phyloP scores from a whole-genome alignment of 75 land plant species.

The Larix kaempferi region DNA sequence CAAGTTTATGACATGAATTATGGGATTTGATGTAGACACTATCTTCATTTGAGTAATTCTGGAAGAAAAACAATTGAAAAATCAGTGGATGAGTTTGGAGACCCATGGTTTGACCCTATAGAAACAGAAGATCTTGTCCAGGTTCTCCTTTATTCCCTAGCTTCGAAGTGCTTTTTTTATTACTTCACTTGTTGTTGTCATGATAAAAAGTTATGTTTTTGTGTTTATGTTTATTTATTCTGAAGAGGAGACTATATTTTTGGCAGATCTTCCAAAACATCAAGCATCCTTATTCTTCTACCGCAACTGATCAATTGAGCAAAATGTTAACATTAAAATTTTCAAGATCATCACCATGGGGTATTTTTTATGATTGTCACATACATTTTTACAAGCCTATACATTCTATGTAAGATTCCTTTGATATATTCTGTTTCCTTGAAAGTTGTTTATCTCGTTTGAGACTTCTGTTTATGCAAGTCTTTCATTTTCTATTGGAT shows the following conservation, averaged over 20 bases:
- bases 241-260: neutral
- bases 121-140: constrained; percentile 15
- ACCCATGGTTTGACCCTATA: constrained; percentile 22
- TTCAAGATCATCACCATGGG: constrained; percentile 9
- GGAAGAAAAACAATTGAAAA: constrained; percentile 6
- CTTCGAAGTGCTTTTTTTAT: neutral
- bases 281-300: neutral
- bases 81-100: constrained; percentile 18
- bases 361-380: constrained; percentile 12
- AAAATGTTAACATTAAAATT: constrained; percentile 3
- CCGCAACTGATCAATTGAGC: neutral
- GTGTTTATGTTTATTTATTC: neutral
- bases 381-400: constrained; percentile 20
- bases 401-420: constrained; percentile 17
- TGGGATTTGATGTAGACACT: constrained; percentile 20
- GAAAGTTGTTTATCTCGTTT: neutral
- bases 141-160: constrained; percentile 2
- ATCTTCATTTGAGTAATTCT: constrained; percentile 13
- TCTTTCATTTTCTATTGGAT: neutral
- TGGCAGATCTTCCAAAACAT: constrained; percentile 11
- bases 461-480: too few species aligned
- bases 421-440: neutral
- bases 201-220: neutral
- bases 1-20: neutral
- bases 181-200: neutral